Evolutionary conservation across 179 eudicot genomes (phyloP).

Genomic region (Vitellaria paradoxa): DNA sequence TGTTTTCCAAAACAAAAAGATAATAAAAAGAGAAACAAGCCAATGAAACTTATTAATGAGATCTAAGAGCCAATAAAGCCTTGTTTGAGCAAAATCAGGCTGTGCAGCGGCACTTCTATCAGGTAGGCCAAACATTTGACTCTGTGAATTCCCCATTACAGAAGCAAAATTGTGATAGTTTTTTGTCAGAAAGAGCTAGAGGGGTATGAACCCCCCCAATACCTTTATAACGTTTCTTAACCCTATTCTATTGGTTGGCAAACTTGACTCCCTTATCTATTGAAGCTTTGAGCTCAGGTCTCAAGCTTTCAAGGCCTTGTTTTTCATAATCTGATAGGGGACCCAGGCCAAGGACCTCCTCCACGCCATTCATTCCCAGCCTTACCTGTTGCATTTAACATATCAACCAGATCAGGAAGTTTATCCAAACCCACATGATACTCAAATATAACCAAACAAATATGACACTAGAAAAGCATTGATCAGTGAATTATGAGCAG

Average conservation of each 20-base stretch:
- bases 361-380: slow-evolving; percentile 88
- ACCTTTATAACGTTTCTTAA: not conserved
- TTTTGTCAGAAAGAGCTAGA: not conserved
- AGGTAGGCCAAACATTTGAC: slow-evolving; percentile 4
- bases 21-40: not conserved
- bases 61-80: not conserved
- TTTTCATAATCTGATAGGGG: slow-evolving; percentile 63
- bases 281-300: slow-evolving; percentile 68
- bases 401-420: not conserved
- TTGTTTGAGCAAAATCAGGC: not conserved
- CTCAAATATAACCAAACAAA: not conserved
- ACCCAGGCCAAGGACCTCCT: slow-evolving; percentile 73
- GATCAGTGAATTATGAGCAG: not conserved
- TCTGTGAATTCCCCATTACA: not conserved
- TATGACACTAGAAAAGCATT: too few species aligned
- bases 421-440: not conserved
- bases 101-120: not conserved
- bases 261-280: slow-evolving; percentile 80
- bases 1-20: not conserved
- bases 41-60: not conserved
- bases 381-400: slow-evolving; percentile 51
- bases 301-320: slow-evolving; percentile 61
- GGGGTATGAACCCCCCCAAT: not conserved
- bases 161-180: slow-evolving; percentile 4
- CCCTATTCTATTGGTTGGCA: slow-evolving; percentile 47